These are phyloP conservation scores for Chamaecrista fasciculata DNA, from an alignment of 306 rosid genomes.

Conservation along the genomic window DNA sequence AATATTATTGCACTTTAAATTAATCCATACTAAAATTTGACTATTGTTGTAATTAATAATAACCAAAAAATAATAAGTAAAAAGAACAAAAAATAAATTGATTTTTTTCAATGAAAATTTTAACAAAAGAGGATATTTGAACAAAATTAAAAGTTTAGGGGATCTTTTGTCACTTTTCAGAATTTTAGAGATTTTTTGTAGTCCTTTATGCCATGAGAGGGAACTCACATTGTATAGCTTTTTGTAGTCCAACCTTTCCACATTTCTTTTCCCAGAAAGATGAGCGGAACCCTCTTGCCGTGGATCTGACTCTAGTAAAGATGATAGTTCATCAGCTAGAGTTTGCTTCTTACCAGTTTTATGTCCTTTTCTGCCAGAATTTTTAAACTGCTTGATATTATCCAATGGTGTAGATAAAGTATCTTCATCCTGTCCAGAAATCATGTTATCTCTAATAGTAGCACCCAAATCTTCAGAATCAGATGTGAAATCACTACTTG, in stretches of 20 bases:
- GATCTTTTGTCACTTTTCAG: too few species aligned
- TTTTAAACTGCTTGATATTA: constrained; percentile 20
- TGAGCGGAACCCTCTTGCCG: constrained; percentile 50
- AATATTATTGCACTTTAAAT: too few species aligned
- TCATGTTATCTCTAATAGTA: constrained; percentile 38
- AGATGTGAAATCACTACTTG: constrained; percentile 85
- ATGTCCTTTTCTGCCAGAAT: constrained; percentile 38
- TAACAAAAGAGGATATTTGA: too few species aligned
- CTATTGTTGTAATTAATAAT: too few species aligned
- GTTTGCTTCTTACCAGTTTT: constrained; percentile 47
- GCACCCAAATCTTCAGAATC: constrained; percentile 89
- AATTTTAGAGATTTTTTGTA: too few species aligned
- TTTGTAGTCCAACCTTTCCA: constrained; percentile 89
- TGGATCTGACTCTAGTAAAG: constrained; percentile 49
- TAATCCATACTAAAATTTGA: too few species aligned
- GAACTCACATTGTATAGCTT: constrained; percentile 90
- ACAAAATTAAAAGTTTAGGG: too few species aligned
- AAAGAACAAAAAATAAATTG: too few species aligned
- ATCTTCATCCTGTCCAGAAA: constrained; percentile 38
- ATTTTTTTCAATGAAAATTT: too few species aligned
- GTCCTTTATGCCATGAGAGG: constrained; percentile 24
- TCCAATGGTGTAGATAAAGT: constrained; percentile 31
- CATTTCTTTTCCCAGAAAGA: constrained; percentile 52
- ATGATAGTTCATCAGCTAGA: constrained; percentile 54
- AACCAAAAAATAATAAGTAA: too few species aligned